Conservation (phyloP, 108 stramenopile species). For the Schizochytrium sp. region DNA sequence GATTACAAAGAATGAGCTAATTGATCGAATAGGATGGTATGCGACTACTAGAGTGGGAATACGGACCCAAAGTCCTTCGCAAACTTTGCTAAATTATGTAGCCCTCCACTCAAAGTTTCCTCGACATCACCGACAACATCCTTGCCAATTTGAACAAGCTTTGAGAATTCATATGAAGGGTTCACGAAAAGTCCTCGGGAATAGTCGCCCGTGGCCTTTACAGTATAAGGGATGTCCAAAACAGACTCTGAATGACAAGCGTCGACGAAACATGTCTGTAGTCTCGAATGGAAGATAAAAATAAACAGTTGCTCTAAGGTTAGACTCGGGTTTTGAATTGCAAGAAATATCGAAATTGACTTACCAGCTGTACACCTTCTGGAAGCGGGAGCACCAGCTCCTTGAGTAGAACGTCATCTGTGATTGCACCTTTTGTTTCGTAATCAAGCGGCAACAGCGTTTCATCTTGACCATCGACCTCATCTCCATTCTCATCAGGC, state of each 20-base stretch:
- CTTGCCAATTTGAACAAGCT: conserved; percentile 6
- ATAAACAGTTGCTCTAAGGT: not conserved
- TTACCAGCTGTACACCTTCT: conserved; percentile 26
- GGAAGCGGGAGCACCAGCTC: conserved; percentile 33
- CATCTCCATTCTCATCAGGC: conserved; percentile 28
- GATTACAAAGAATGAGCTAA: not conserved
- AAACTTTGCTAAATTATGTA: conserved; percentile 35
- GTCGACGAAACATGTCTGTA: conserved; percentile 20
- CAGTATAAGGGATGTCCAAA: conserved; percentile 43
- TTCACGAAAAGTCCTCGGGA: conserved; percentile 3
- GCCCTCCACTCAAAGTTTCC: not conserved
- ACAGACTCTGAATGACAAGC: conserved; percentile 26
- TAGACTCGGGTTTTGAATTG: not conserved
- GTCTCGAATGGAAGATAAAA: too few species aligned
- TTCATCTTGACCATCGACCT: conserved; percentile 30
- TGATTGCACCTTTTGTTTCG: not conserved
- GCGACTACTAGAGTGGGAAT: not conserved
- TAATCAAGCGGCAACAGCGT: conserved; percentile 15
- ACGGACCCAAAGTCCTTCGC: conserved; percentile 23
- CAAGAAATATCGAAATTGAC: not conserved
- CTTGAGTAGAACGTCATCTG: conserved; percentile 11
- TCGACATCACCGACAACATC: not conserved
- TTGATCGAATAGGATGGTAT: not conserved
- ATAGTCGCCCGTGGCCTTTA: not conserved
- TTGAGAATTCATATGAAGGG: not conserved